These are phyloP conservation scores for Ganoderma boninense DNA, from an alignment of 1,284 basidiomycete genomes.

Conservation along the genomic window DNA sequence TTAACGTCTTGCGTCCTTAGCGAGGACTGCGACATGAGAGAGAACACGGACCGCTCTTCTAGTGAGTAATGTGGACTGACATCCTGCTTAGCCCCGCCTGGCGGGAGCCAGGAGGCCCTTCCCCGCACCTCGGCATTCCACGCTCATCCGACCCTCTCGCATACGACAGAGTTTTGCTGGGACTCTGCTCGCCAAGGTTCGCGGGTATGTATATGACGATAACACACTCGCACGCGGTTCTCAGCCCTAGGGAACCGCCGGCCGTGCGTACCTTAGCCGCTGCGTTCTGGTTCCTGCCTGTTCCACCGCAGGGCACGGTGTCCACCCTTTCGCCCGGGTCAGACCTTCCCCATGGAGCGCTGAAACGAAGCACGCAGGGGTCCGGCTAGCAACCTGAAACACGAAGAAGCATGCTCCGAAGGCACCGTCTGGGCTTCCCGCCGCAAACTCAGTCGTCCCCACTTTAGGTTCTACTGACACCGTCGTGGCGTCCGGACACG, in stretches of 20 bases:
- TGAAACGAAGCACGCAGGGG: slow-evolving; percentile 29
- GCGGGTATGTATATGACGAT: slow-evolving; percentile 21
- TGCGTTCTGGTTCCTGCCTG: slow-evolving; percentile 23
- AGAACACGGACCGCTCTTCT: background rate
- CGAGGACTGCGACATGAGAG: background rate
- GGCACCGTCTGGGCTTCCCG: slow-evolving; percentile 17
- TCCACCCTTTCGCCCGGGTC: slow-evolving; percentile 9
- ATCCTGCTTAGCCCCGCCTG: background rate
- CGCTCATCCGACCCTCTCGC: background rate
- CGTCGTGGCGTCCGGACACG: slow-evolving; percentile 30
- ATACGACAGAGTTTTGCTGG: background rate
- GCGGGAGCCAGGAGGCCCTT: background rate
- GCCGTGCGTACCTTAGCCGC: slow-evolving; percentile 20
- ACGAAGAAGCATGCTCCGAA: slow-evolving; percentile 27
- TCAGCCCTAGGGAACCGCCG: slow-evolving; percentile 7
- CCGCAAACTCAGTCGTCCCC: slow-evolving; percentile 2
- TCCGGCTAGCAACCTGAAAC: slow-evolving; percentile 37
- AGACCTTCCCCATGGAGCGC: slow-evolving; percentile 23
- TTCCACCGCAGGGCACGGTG: slow-evolving; percentile 5
- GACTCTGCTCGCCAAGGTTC: slow-evolving; percentile 20
- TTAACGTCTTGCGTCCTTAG: background rate
- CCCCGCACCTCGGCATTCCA: slow-evolving; percentile 7
- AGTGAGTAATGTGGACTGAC: background rate
- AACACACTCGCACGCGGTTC: slow-evolving; percentile 8
- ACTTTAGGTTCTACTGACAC: slow-evolving; percentile 23